Evolutionary conservation across 1,284 basidiomycete genomes (phyloP).

Genomic region (Sanguinoderma infundibulare): DNA sequence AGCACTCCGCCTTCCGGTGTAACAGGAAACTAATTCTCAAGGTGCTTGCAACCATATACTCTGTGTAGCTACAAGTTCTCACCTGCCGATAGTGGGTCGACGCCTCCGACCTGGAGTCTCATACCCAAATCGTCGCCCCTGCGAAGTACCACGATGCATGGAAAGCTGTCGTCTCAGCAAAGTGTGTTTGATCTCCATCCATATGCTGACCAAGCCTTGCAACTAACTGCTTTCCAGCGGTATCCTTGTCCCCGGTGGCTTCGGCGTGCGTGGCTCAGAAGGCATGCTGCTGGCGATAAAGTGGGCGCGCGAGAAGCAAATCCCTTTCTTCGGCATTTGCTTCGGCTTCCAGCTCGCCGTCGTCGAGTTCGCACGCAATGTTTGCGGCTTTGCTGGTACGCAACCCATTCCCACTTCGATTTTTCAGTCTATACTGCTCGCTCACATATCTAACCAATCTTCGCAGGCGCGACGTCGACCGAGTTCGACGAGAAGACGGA

Average conservation of each 20-base stretch:
- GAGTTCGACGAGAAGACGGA: constrained; percentile 73
- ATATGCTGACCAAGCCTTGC: neutral
- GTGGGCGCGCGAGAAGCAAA: constrained; percentile 94
- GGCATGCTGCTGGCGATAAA: constrained; percentile 98
- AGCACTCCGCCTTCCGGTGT: constrained; percentile 95
- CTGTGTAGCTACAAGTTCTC: neutral
- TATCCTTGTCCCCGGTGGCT: constrained; percentile 95
- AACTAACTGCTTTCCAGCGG: constrained; percentile 56
- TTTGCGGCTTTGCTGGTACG: constrained; percentile 75
- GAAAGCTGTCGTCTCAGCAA: constrained; percentile 89
- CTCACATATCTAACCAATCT: constrained; percentile 3
- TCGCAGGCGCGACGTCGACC: constrained; percentile 83
- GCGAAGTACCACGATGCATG: constrained; percentile 96
- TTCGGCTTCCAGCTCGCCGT: constrained; percentile 98
- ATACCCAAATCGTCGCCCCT: constrained; percentile 79
- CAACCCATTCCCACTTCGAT: neutral
- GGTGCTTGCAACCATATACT: constrained; percentile 40
- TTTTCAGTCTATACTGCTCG: neutral
- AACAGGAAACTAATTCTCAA: constrained; percentile 83
- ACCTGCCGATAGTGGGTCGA: constrained; percentile 83
- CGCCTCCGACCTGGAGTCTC: constrained; percentile 90
- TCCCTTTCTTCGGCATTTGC: constrained; percentile 97
- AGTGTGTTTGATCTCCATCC: constrained; percentile 46
- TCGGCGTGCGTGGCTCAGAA: constrained; percentile 92
- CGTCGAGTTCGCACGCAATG: constrained; percentile 92